Base-by-base conservation (phyloP, 129 eudicot genomes). In the Flaveria brownii region DNA sequence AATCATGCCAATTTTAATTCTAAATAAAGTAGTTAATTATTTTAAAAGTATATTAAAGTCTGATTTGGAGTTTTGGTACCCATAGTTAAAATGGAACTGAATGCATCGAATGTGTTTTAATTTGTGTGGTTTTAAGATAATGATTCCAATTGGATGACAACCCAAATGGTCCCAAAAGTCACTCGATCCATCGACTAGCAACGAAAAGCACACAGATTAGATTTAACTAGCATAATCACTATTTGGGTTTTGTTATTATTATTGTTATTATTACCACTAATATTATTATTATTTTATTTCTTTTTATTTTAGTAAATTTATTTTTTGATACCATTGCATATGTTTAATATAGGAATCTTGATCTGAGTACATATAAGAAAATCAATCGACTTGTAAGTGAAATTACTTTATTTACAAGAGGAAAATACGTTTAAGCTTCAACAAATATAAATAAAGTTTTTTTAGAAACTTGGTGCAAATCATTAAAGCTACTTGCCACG, bases 121-220 rank as follows among this genome's bases (percentile, higher is more conserved):
- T 50, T 63, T 79, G 67, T 62, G 83, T 79, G 78, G 83, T 72
- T 39, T 71, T 79, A 49, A 50, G 78, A 71, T 72, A 63, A 49
- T 72, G 73, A 79, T 72, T 72, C 83, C 73, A 62, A 72, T 28
- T 72, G 67, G 73, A 71, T 72, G 78, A 79, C 83, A 79, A 62
- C 67, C 36, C 15, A 50, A 54, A 71, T 73, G 84, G 79, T 56
- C 84, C 84, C 56, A 74, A 15, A 74, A 80, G 75, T 43, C 80
- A 66, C 61, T 66, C 71, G 1, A 65, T 62, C 79, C 41, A 73
- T 71, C 63, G 74, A 80, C 55, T 36, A 73, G 75, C 83, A 73
- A 16, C 16, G 8, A 72, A 71, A 71, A 49, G 39, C 63, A n/a
- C 42, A 77, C 68, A 68, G 9, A 15, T 57, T 57, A 20, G 22